A percentile compares a stretch with the other conserved stretches of the same genome.
Evolutionary conservation across 768 basidiomycete genomes (phyloP).

Genomic region (Tulasnella sp.): DNA sequence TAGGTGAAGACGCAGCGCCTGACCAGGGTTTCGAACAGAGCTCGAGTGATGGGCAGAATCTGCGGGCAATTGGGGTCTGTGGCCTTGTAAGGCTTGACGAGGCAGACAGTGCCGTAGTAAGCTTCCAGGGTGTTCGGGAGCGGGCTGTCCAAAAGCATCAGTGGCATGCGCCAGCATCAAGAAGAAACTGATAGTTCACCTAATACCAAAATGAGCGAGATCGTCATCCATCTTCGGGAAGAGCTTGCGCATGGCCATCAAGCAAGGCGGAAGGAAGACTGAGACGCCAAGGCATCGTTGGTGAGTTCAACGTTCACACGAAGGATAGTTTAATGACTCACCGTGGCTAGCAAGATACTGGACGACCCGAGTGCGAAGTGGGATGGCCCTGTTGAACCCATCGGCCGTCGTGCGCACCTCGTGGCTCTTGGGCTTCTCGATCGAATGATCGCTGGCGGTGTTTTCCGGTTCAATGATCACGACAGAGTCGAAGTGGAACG

Average conservation of each 20-base stretch:
- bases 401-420: constrained; percentile 20
- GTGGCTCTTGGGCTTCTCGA: constrained; percentile 1
- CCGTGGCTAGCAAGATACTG: constrained; percentile 21
- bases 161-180: background rate
- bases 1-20: constrained; percentile 23
- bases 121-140: constrained; percentile 7
- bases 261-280: constrained; percentile 19
- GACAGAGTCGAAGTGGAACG: constrained; percentile 28
- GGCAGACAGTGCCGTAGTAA: constrained; percentile 7
- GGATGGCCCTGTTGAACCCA: constrained; percentile 19
- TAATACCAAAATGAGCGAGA: background rate
- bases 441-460: constrained; percentile 20
- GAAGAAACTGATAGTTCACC: background rate
- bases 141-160: background rate
- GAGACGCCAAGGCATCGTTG: background rate
- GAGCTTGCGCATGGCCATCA: constrained; percentile 17
- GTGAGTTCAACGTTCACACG: background rate
- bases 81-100: background rate
- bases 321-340: background rate
- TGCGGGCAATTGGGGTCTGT: constrained; percentile 12
- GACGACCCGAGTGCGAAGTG: constrained; percentile 22
- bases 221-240: constrained; percentile 23
- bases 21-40: constrained; percentile 26
- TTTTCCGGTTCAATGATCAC: constrained; percentile 28
- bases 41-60: constrained; percentile 22